A percentile compares a stretch with the other conserved stretches of the same genome.
Conservation (phyloP, 2,329 filamentous ascomycete species). For the Arthrobotrys entomopaga region DNA sequence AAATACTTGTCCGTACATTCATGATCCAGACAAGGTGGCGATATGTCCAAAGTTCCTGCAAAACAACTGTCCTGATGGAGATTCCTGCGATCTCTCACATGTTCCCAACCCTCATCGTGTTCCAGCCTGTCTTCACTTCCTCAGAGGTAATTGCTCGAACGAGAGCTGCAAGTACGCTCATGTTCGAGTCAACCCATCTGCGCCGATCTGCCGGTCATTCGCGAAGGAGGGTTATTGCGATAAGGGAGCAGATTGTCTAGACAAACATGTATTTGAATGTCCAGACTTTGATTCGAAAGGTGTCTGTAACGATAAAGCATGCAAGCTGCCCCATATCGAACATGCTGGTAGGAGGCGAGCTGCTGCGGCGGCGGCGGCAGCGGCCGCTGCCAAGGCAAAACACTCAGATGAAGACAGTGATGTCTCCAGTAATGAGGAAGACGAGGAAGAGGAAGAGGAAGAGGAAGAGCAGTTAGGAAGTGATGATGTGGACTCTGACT, state of each 20-base stretch:
- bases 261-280: conserved; percentile 91
- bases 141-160: conserved; percentile 89
- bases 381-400: conserved; percentile 59
- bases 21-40: conserved; percentile 86
- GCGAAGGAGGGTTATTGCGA: conserved; percentile 89
- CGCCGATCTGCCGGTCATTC: conserved; percentile 84
- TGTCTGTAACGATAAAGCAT: conserved; percentile 80
- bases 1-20: conserved; percentile 79
- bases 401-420: conserved; percentile 60
- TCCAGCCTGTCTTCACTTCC: conserved; percentile 88
- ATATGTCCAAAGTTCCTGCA: conserved; percentile 88
- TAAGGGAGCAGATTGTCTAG: conserved; percentile 78
- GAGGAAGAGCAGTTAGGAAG: conserved; percentile 72
- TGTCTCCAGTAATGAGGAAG: conserved; percentile 63
- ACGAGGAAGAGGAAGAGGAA: conserved; percentile 75
- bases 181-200: conserved; percentile 77
- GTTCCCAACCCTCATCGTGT: conserved; percentile 83
- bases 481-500: conserved; percentile 81
- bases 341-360: conserved; percentile 81
- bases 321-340: conserved; percentile 86
- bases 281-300: conserved; percentile 94
- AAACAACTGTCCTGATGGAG: conserved; percentile 79
- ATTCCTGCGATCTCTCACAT: conserved; percentile 90
- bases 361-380: conserved; percentile 64
- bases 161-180: conserved; percentile 87